Evolutionary conservation across 75 land plant species (phyloP).

Genomic region (Pinus albicaulis): DNA sequence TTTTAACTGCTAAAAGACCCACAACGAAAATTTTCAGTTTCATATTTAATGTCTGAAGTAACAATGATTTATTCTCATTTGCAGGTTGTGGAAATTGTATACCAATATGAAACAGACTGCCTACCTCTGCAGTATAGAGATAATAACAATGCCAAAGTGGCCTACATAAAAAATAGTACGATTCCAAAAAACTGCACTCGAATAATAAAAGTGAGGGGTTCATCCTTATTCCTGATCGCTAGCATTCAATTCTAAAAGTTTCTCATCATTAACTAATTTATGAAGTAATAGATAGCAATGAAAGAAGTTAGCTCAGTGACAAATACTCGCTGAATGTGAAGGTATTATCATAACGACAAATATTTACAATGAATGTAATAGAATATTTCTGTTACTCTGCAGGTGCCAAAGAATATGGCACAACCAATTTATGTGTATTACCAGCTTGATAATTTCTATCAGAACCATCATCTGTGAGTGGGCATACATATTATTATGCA

Average conservation of each 20-base stretch:
- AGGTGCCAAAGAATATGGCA: slow-evolving; percentile 80
- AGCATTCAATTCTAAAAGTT: not conserved
- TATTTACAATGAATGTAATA: not conserved
- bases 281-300: not conserved
- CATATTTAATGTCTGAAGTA: not conserved
- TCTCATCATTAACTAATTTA: not conserved
- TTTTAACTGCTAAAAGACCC: too few species aligned
- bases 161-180: slow-evolving; percentile 1
- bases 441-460: slow-evolving; percentile 89
- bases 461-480: slow-evolving; percentile 80
- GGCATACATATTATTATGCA: too few species aligned
- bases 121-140: slow-evolving; percentile 19
- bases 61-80: not conserved
- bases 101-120: slow-evolving; percentile 66
- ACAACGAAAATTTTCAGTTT: not conserved
- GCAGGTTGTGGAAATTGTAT: slow-evolving; percentile 71
- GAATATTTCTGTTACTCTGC: slow-evolving; percentile 7
- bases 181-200: slow-evolving; percentile 31
- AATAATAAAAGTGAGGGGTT: slow-evolving; percentile 28
- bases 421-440: slow-evolving; percentile 87
- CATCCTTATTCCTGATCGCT: not conserved
- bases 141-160: slow-evolving; percentile 46
- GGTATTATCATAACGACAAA: not conserved
- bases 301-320: not conserved
- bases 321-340: not conserved